Conservation (phyloP, 108 stramenopile species). For the Cyclotella sp. region DNA sequence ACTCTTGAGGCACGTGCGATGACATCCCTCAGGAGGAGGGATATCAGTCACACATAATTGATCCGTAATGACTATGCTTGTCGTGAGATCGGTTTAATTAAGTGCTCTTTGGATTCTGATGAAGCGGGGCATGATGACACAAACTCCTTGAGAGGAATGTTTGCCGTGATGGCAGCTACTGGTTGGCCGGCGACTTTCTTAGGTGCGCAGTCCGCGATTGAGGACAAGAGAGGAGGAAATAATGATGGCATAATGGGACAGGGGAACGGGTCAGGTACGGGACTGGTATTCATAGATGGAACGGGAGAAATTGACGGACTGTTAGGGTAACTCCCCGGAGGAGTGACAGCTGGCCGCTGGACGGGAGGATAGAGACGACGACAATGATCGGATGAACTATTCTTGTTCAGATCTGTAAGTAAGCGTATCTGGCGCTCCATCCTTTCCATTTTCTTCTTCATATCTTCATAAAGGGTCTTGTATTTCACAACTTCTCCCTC, state of each 20-base stretch:
- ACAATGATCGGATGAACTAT: not conserved
- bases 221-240: slow-evolving; percentile 16
- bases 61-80: slow-evolving; percentile 51
- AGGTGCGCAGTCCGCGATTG: not conserved
- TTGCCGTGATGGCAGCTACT: not conserved
- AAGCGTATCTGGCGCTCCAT: slow-evolving; percentile 38
- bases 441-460: slow-evolving; percentile 35
- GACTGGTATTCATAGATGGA: too few relatives aligned
- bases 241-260: not conserved
- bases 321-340: slow-evolving; percentile 36
- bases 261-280: slow-evolving; percentile 1
- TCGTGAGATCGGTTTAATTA: slow-evolving; percentile 55
- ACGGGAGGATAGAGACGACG: not conserved
- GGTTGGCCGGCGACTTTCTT: not conserved
- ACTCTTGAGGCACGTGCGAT: slow-evolving; percentile 8
- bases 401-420: slow-evolving; percentile 14
- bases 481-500: slow-evolving; percentile 64
- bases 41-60: slow-evolving; percentile 12
- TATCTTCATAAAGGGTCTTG: slow-evolving; percentile 54
- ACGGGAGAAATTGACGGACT: slow-evolving; percentile 14
- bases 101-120: slow-evolving; percentile 46
- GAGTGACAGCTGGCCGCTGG: slow-evolving; percentile 16
- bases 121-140: slow-evolving; percentile 2
- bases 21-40: slow-evolving; percentile 1
- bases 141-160: not conserved